Evolutionary conservation across 2,329 filamentous ascomycete species (phyloP).

Genomic region (Arthroderma sp.): DNA sequence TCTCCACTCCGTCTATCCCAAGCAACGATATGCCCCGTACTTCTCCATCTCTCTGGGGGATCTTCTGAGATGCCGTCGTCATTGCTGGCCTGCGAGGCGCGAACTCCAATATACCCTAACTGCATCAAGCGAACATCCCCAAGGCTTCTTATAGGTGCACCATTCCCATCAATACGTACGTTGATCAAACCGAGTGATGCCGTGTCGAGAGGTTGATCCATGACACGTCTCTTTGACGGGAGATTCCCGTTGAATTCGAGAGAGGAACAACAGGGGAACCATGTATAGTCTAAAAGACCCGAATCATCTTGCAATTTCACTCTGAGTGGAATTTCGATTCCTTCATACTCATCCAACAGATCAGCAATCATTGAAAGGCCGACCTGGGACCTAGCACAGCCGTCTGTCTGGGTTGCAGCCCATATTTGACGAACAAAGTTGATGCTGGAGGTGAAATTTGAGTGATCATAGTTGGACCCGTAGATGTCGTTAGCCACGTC

Average conservation of each 20-base stretch:
- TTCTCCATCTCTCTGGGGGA: conserved; percentile 17
- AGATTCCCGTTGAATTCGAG: conserved; percentile 20
- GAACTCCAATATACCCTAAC: conserved; percentile 26
- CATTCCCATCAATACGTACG: conserved; percentile 18
- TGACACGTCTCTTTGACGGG: conserved; percentile 12
- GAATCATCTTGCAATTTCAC: conserved; percentile 13
- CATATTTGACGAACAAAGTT: not conserved
- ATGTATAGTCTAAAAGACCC: conserved; percentile 18
- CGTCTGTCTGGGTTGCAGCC: conserved; percentile 19
- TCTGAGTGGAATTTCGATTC: conserved; percentile 18
- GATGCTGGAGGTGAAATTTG: conserved; percentile 10
- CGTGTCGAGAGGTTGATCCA: conserved; percentile 13
- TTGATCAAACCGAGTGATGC: conserved; percentile 25
- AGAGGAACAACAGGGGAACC: conserved; percentile 26
- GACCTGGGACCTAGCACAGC: conserved; percentile 21
- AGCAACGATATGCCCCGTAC: conserved; percentile 27
- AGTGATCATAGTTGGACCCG: conserved; percentile 10
- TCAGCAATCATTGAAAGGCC: conserved; percentile 22
- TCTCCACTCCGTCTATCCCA: conserved; percentile 25
- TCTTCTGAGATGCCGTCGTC: conserved; percentile 3
- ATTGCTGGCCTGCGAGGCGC: conserved; percentile 4
- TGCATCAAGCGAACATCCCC: conserved; percentile 26
- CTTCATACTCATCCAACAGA: conserved; percentile 27
- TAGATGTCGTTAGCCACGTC: conserved; percentile 3
- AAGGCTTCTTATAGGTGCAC: conserved; percentile 15